Evolutionary conservation across 495 filamentous ascomycete genomes (phyloP), one percentile per base, ranked within the genome.

Genomic region (Chaetomium fimeti): DNA sequence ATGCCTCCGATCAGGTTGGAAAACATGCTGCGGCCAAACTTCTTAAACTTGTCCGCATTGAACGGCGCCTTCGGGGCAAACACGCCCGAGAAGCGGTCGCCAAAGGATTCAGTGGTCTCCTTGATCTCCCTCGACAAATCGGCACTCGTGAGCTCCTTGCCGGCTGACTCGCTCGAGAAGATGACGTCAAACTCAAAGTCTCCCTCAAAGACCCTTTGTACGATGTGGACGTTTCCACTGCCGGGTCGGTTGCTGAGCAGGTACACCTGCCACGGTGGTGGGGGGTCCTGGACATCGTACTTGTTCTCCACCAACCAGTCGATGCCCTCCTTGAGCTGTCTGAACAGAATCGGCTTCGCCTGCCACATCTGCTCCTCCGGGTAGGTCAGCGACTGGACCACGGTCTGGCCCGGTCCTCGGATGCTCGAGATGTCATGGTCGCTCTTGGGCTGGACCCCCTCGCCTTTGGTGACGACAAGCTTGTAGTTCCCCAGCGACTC

Each of bases 1-100:
- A 98, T 92, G 36, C 95, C 94, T 57, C 94, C 94, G 38, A 97
- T 81, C 40, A 98, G 82, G 74, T 98, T 98, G 6, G 92, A 96
- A 56, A 98, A 90, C 83, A 98, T 90, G 48, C 89, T 91, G 66
- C 88, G 88, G 59, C 88, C 90, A 75, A 98, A 98, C 60, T 83
- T 81, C 25, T 86, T 81, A 71, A 96, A 94, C 65, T 90, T 84
- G 6, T 82, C 79, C 2, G 83, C 80, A 43, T 85, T 77, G 72
- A 95, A 98, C 1, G 94, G 95, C 7, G 87, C 79, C 68, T 90
- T 77, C 0, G 91, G 89, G 16, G 84, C 74, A 65, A 98, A 89
- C 51, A 93, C 79, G 43, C 87, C 82, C 22, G 83, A 75, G 74
- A 94, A 97, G 20, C 88, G 87, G 56, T 89, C 81, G 40, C 84